Evolutionary conservation across 202 grass and related monocot species (phyloP), one percentile per base, ranked within the genome.

Genomic region (Alloteropsis angusta): DNA sequence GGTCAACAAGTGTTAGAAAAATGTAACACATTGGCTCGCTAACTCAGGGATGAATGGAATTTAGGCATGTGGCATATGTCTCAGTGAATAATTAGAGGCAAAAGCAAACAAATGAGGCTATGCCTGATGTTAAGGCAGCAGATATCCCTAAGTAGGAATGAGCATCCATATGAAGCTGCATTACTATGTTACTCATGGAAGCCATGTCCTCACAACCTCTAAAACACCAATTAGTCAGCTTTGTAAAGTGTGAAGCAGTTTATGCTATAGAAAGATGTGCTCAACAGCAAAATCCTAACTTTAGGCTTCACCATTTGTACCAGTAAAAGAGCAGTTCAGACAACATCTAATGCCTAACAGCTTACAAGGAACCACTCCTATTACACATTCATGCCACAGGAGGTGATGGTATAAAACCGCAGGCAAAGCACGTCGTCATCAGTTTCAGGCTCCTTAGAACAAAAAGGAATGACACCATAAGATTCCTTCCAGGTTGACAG

Each of bases 401-500:
- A 26, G 26, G 48, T 9, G 25, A 22, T 14, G 11, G 26, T 57
- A 68, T 56, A 30, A 56, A 66, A 80, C 53, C 17, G 65, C 26
- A 64, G 32, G 14, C 9, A 16, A 16, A 17, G 46, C 15, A 39
- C 43, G 36, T 1, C 39, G 21, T 19, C 55, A 64, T 47, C 70
- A 77, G 64, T 88, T 53, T 81, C 41, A 64, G 39, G 35, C 9
- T 77, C 17, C 74, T 68, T 62, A n/a, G 82, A 19, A 45, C 45
- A 65, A 64, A 68, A 34, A 26, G 21, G 34, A 59, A 50, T 60
- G 59, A 26, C 59, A 52, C 65, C 11, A 60, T 81, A 65, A 65
- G 63, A 81, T 85, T 78, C 65, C 82, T 88, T 85, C 22, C 16
- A 32, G 34, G 16, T 19, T 39, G 44, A 67, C 35, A 47, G 53